These are phyloP conservation scores for Ceratocystis alfenasii DNA, from an alignment of 2,329 filamentous ascomycete genomes.

Conservation along the genomic window DNA sequence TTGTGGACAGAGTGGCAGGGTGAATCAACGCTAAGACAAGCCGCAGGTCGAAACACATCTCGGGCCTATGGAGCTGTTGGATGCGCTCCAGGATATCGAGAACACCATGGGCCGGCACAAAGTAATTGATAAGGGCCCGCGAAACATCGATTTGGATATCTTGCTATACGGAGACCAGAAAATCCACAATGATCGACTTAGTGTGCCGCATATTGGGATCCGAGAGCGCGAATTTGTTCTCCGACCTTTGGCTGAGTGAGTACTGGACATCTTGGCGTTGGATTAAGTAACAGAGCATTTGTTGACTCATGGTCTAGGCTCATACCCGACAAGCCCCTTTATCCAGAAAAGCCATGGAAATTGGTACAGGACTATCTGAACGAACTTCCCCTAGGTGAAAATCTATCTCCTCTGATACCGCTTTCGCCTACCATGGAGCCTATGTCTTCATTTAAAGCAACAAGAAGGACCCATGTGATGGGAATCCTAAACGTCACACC, in stretches of 20 bases:
- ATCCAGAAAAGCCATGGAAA: slow-evolving; percentile 46
- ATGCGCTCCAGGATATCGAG: slow-evolving; percentile 76
- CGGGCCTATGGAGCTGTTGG: slow-evolving; percentile 61
- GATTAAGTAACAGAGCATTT: background rate
- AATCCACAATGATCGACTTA: slow-evolving; percentile 60
- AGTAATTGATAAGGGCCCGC: slow-evolving; percentile 79
- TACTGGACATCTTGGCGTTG: slow-evolving; percentile 10
- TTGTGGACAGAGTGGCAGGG: background rate
- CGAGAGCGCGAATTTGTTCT: slow-evolving; percentile 88
- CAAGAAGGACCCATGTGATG: slow-evolving; percentile 68
- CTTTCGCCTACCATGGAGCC: slow-evolving; percentile 35
- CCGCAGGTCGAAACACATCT: slow-evolving; percentile 66
- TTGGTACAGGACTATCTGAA: slow-evolving; percentile 50
- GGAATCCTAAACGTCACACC: slow-evolving; percentile 89
- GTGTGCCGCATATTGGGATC: slow-evolving; percentile 73
- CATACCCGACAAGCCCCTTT: slow-evolving; percentile 42
- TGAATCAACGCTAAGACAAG: background rate
- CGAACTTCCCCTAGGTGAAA: slow-evolving; percentile 40
- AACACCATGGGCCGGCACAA: slow-evolving; percentile 67
- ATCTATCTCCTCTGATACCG: slow-evolving; percentile 49
- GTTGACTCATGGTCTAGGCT: slow-evolving; percentile 33
- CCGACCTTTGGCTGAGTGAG: slow-evolving; percentile 67
- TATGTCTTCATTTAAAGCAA: slow-evolving; percentile 46
- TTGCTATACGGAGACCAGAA: slow-evolving; percentile 62
- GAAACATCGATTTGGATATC: slow-evolving; percentile 91